A percentile compares a stretch with the other conserved stretches of the same genome.
These are phyloP conservation scores for Emergomyces orientalis DNA, from an alignment of 2,329 filamentous ascomycete genomes.

Conservation along the genomic window DNA sequence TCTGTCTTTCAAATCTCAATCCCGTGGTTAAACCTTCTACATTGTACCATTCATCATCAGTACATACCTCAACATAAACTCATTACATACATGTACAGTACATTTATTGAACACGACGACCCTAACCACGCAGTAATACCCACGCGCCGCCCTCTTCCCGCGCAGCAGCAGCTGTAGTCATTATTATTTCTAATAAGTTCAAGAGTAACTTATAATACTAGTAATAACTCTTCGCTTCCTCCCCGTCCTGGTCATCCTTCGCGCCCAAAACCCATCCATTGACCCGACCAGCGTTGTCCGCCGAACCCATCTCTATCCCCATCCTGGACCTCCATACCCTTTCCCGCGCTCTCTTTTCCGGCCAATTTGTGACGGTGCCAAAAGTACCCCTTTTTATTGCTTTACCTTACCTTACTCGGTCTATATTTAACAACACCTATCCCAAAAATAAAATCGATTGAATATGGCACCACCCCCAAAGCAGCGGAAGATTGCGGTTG, in stretches of 20 bases:
- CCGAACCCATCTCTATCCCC: too few relatives aligned
- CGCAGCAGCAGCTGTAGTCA: not conserved
- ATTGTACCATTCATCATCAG: not conserved
- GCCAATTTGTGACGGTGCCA: too few relatives aligned
- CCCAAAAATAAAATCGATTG: not conserved
- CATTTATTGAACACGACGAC: too few relatives aligned
- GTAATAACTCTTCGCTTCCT: not conserved
- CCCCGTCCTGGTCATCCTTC: too few relatives aligned
- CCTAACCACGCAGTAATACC: not conserved
- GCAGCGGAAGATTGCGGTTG: constrained; percentile 90
- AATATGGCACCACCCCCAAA: constrained; percentile 64
- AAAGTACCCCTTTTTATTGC: not conserved
- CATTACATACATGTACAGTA: not conserved
- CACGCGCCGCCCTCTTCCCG: not conserved
- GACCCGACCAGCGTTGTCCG: not conserved
- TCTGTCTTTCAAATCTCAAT: not conserved
- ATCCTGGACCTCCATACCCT: too few relatives aligned
- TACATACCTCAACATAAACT: not conserved
- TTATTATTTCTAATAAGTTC: not conserved
- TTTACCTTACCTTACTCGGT: not conserved
- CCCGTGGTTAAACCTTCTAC: not conserved
- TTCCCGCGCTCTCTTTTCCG: too few relatives aligned
- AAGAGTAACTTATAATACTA: too few relatives aligned
- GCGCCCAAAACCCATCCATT: not conserved
- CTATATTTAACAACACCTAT: not conserved